phyloP scores from a whole-genome alignment of 352 stramenopile species.

The Pythium rhizo-oryzae region DNA sequence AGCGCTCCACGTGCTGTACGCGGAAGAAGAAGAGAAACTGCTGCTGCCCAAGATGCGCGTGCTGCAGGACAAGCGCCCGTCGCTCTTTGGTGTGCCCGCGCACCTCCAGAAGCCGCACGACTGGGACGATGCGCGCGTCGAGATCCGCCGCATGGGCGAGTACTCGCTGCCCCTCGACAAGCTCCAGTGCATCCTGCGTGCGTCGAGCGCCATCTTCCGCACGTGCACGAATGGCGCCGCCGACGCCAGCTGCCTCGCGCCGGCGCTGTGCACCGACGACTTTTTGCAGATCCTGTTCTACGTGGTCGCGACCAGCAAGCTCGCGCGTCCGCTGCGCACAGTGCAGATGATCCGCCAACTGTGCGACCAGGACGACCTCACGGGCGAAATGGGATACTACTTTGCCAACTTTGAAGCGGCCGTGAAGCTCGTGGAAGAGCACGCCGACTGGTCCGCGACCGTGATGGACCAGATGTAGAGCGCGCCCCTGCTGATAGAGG shows the following conservation, averaged over 20 bases:
- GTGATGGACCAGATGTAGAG: conserved; percentile 3
- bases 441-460: conserved; percentile 18
- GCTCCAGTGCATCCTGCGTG: conserved; percentile 68
- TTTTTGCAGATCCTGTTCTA: conserved; percentile 69
- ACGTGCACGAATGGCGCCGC: conserved; percentile 37
- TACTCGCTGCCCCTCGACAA: conserved; percentile 71
- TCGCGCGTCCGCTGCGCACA: conserved; percentile 47
- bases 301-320: conserved; percentile 56
- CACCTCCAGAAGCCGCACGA: conserved; percentile 50
- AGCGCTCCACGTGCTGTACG: conserved; percentile 47
- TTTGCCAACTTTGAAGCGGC: conserved; percentile 70
- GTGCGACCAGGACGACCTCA: conserved; percentile 60
- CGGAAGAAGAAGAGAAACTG: conserved; percentile 48
- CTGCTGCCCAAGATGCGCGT: conserved; percentile 59
- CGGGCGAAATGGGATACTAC: conserved; percentile 73
- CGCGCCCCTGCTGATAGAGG: no score
- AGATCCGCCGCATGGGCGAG: conserved; percentile 56
- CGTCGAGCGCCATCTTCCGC: conserved; percentile 57
- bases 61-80: conserved; percentile 53
- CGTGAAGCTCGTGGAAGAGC: conserved; percentile 56
- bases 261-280: conserved; percentile 63
- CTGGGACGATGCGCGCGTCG: conserved; percentile 58
- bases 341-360: conserved; percentile 56
- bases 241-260: conserved; percentile 18
- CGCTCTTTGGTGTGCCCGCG: conserved; percentile 55